Base-by-base conservation (phyloP, 2,329 filamentous ascomycete genomes). In the Akanthomyces dipterigenus region DNA sequence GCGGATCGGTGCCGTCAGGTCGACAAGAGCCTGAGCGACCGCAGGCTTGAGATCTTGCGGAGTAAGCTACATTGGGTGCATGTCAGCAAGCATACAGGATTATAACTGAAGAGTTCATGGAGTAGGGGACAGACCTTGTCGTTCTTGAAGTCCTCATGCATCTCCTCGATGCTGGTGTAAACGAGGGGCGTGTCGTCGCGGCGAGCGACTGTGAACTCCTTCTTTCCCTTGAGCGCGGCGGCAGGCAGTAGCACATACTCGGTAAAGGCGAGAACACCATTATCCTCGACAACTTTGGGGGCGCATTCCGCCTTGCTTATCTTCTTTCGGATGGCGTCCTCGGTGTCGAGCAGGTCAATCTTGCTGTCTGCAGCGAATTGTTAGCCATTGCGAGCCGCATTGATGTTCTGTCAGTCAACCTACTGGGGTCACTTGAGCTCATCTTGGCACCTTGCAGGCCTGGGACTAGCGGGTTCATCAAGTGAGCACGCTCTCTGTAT, bases 41-140 rank as follows among this genome's bases (percentile, higher is more conserved):
- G 90, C 91, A n/a, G 88, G 83, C 79, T 99, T 98, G 57, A 98
- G 80, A 14, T 89, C 77, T 78, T 97, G 93, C 0, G 95, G 95
- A 1, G 89, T 91, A 64, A 96, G 82, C 70, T 73, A 38, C 22
- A 65, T 49, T 16, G 56, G 56, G 22, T 9, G 2, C 9, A 28
- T 14, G 40, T 60, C 38, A 59, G 55, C 22, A 1, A 38, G 11
- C 1, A 31, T 3, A 22, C 3, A 26, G 3, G 3, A 5, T 28
- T 22, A 2, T 5, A 1, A 2, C 14, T 18, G 0, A 7, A 12
- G 18, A 9, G 34, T 1, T 5, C 9, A 43, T 8, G 12, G 18
- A 9, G 7, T 6, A 8, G 8, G 31, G n/a, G 38, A 80, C 83
- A 66, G 81, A 91, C 88, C 65, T 89, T 81, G 70, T 98, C 93